phyloP scores from a whole-genome alignment of 208 protist genomes.

The Crithidia acanthocephali region DNA sequence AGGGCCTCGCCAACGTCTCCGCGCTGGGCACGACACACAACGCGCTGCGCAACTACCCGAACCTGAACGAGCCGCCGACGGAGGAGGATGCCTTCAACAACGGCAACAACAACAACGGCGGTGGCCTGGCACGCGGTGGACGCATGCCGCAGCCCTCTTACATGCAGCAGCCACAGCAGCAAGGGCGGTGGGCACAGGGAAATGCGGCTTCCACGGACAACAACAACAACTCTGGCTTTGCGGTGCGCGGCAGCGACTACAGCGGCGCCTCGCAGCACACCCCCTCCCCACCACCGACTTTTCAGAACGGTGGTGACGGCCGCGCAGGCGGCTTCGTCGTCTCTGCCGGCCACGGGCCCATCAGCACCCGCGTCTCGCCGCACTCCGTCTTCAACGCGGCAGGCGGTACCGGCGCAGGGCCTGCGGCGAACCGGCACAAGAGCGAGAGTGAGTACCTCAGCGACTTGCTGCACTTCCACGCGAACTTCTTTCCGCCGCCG shows the following conservation, averaged over 20 bases:
- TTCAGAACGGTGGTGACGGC: constrained; percentile 1
- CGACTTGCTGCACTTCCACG: constrained; percentile 80
- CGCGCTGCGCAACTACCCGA: constrained; percentile 56
- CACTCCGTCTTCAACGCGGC: neutral
- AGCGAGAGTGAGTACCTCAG: constrained; percentile 73
- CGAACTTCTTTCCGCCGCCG: constrained; percentile 81
- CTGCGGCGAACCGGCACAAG: constrained; percentile 27
- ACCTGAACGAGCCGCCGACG: constrained; percentile 40
- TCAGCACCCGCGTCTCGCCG: neutral
- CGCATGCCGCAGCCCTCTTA: constrained; percentile 7
- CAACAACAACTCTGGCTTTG: constrained; percentile 10
- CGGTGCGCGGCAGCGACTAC: constrained; percentile 3
- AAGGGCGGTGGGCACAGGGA: constrained; percentile 1
- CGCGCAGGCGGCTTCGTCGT: constrained; percentile 13
- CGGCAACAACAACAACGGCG: constrained; percentile 3
- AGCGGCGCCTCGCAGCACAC: neutral
- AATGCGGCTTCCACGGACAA: neutral
- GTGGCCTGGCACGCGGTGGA: neutral
- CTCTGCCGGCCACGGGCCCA: constrained; percentile 3
- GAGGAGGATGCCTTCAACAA: constrained; percentile 18
- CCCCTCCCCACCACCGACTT: neutral
- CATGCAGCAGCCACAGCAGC: neutral
- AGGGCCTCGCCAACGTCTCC: constrained; percentile 13
- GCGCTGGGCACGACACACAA: constrained; percentile 23
- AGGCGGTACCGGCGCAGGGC: neutral